Percentiles rank a stretch among this genome's conserved stretches.
Conservation (phyloP, 176 grass and related monocot genomes). For the Rhynchospora tenuis region DNA sequence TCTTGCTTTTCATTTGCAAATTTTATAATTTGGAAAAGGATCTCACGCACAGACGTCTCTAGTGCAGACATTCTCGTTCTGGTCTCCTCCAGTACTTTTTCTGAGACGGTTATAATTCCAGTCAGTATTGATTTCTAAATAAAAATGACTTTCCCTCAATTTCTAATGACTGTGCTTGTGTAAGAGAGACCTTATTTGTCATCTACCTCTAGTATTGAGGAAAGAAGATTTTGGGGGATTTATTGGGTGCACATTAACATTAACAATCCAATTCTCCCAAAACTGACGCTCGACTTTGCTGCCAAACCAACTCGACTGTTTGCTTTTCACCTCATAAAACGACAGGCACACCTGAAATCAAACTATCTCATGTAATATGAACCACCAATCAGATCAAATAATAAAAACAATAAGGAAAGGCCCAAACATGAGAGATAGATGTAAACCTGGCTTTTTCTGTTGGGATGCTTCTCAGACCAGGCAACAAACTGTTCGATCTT, state of each 20-base stretch:
- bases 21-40: conserved; percentile 84
- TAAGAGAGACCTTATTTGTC: not conserved
- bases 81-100: conserved; percentile 62
- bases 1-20: conserved; percentile 94
- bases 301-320: conserved; percentile 70
- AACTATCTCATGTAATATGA: not conserved
- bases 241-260: conserved; percentile 58
- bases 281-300: conserved; percentile 71
- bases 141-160: not conserved
- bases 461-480: conserved; percentile 95
- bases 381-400: conserved; percentile 21
- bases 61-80: conserved; percentile 55
- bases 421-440: conserved; percentile 20
- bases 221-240: conserved; percentile 52
- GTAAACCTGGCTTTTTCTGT: conserved; percentile 75
- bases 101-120: conserved; percentile 29
- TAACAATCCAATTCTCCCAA: conserved; percentile 96
- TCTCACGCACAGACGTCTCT: conserved; percentile 50
- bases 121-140: not conserved
- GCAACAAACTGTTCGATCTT: conserved; percentile 60
- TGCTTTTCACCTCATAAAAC: conserved; percentile 78
- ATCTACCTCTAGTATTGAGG: conserved; percentile 45
- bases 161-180: not conserved
- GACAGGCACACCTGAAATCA: conserved; percentile 63
- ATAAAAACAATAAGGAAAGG: not conserved